Conservation (phyloP, 2,329 filamentous ascomycete species). For the Fusarium tricinctum region DNA sequence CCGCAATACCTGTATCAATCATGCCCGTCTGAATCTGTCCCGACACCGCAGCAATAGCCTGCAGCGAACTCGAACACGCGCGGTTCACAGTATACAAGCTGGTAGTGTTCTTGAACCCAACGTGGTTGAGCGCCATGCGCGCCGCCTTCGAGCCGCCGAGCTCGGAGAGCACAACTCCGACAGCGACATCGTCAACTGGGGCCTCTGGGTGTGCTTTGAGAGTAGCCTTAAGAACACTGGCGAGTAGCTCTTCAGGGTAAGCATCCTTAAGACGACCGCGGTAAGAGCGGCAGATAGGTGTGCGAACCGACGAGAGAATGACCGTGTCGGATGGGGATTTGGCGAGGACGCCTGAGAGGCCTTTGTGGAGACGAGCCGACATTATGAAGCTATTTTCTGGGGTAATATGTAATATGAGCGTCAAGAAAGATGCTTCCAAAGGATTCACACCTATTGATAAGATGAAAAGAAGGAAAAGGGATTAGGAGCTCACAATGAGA, state of each 20-base stretch:
- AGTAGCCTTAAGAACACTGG: constrained; percentile 66
- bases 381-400: constrained; percentile 20
- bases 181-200: constrained; percentile 79
- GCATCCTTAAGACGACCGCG: constrained; percentile 88
- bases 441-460: constrained; percentile 11
- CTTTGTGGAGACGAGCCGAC: constrained; percentile 55
- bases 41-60: constrained; percentile 80
- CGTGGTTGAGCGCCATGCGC: constrained; percentile 90
- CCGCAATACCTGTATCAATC: constrained; percentile 82
- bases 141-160: constrained; percentile 92
- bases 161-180: constrained; percentile 91
- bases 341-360: constrained; percentile 80
- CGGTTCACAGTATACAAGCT: constrained; percentile 90
- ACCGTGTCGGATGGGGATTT: constrained; percentile 87
- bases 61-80: constrained; percentile 84
- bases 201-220: constrained; percentile 75
- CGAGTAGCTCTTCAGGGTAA: constrained; percentile 90
- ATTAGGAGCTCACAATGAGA: constrained; percentile 14
- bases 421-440: neutral
- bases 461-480: constrained; percentile 6
- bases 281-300: constrained; percentile 85
- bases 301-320: constrained; percentile 90
- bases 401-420: constrained; percentile 1
- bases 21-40: constrained; percentile 81
- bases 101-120: constrained; percentile 79